A percentile compares a stretch with the other conserved stretches of the same genome.
Conservation (phyloP, 169 alveolate species). For the Eimeria falciformis region DNA sequence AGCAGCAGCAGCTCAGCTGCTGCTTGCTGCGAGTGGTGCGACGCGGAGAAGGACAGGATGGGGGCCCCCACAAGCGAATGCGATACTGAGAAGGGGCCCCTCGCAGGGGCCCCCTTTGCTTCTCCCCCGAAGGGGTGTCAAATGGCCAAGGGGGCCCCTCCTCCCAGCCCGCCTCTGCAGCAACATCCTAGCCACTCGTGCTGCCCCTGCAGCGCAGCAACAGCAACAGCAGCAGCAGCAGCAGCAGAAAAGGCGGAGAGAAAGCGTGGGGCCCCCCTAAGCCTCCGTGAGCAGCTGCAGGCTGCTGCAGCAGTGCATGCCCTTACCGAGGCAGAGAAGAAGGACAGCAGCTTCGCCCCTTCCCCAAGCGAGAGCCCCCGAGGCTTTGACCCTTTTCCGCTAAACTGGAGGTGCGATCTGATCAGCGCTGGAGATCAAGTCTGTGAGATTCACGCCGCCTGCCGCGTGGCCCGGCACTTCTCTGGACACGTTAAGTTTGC, state of each 20-base stretch:
- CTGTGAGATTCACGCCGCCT: conserved; percentile 83
- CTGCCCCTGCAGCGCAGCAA: neutral
- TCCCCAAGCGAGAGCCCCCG: conserved; percentile 48
- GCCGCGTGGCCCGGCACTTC: conserved; percentile 67
- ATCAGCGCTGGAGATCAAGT: conserved; percentile 82
- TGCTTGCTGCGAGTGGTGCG: conserved; percentile 23
- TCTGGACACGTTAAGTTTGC: conserved; percentile 48
- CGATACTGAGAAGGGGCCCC: neutral
- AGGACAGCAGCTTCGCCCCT: neutral
- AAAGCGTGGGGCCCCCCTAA: neutral
- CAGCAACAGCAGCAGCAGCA: neutral
- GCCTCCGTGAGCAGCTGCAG: conserved; percentile 33
- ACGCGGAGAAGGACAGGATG: neutral
- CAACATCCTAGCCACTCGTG: neutral
- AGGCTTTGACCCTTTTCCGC: conserved; percentile 30
- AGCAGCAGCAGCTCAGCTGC: neutral
- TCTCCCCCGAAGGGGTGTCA: conserved; percentile 2
- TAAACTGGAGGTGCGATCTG: conserved; percentile 70
- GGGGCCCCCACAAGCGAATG: neutral
- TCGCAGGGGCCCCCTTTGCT: neutral
- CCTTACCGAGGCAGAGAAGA: neutral
- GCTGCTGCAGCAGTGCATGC: neutral
- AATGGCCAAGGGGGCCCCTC: neutral
- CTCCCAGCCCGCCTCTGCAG: neutral
- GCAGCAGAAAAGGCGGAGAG: neutral